Percentiles rank a stretch among this genome's conserved stretches.
Evolutionary conservation across 2,329 filamentous ascomycete species (phyloP).

Genomic region (Beauveria brongniartii): DNA sequence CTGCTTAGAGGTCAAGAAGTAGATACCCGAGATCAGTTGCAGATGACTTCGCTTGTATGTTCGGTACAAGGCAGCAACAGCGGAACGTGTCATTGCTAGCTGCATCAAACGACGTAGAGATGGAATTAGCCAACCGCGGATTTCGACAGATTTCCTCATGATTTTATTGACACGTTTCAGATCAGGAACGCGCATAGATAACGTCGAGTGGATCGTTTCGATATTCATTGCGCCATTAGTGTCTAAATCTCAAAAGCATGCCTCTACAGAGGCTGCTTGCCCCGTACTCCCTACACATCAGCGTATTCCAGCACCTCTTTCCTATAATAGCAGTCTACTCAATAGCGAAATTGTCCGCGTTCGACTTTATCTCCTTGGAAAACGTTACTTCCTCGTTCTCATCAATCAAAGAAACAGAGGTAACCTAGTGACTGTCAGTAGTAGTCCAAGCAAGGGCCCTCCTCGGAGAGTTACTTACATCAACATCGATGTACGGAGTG

Average conservation of each 20-base stretch:
- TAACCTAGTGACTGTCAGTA: constrained; percentile 40
- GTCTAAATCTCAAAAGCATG: constrained; percentile 12
- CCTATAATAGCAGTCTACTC: constrained; percentile 42
- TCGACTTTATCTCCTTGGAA: constrained; percentile 71
- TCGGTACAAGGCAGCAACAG: no score
- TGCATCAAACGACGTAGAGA: no score
- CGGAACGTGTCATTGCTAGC: no score
- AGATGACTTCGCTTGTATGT: no score
- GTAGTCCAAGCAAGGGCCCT: background rate
- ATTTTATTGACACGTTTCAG: background rate
- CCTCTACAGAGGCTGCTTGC: constrained; percentile 3
- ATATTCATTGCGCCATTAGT: constrained; percentile 14
- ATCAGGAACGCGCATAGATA: background rate
- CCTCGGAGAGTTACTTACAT: constrained; percentile 54
- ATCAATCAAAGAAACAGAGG: constrained; percentile 61
- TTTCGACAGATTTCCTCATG: background rate
- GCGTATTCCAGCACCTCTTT: constrained; percentile 1
- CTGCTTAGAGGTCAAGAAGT: no score
- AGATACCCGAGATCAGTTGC: no score
- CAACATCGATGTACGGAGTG: constrained; percentile 81
- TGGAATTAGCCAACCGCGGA: no score
- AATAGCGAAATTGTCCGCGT: constrained; percentile 68
- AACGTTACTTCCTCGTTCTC: constrained; percentile 73
- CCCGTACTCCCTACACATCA: constrained; percentile 2
- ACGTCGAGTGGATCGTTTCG: background rate